Percentiles rank a stretch among this genome's conserved stretches.
Evolutionary conservation across 306 rosid genomes (phyloP).

Genomic region (Ziziphus jujuba): DNA sequence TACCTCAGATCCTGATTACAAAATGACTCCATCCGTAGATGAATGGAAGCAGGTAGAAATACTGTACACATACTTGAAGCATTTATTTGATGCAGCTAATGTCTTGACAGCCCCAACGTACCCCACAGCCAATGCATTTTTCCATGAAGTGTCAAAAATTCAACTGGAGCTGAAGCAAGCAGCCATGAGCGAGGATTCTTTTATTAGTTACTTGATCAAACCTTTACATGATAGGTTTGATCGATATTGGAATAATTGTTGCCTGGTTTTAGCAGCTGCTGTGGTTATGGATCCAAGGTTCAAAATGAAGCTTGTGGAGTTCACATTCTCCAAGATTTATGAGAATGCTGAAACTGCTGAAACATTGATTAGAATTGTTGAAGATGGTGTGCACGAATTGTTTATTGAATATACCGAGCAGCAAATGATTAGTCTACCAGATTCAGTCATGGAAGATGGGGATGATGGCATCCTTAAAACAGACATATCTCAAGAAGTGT

Average conservation of each 20-base stretch:
- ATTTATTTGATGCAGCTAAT: constrained; percentile 64
- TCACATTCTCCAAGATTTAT: constrained; percentile 56
- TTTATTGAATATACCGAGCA: constrained; percentile 53
- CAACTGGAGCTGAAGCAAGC: constrained; percentile 62
- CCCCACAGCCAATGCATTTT: constrained; percentile 76
- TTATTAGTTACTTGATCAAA: constrained; percentile 51
- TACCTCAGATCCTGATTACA: constrained; percentile 53
- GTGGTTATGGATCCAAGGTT: constrained; percentile 85
- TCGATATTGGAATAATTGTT: constrained; percentile 78
- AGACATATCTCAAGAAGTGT: constrained; percentile 48
- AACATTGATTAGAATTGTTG: constrained; percentile 62
- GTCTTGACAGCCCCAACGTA: constrained; percentile 45
- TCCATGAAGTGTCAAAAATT: constrained; percentile 66
- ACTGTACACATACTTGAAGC: constrained; percentile 65
- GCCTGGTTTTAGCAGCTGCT: constrained; percentile 74
- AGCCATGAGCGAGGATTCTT: constrained; percentile 66
- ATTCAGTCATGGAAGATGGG: constrained; percentile 46
- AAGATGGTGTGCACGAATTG: constrained; percentile 75
- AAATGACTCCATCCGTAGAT: constrained; percentile 45
- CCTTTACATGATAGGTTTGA: constrained; percentile 76
- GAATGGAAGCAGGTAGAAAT: constrained; percentile 80
- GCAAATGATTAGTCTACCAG: constrained; percentile 53
- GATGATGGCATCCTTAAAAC: constrained; percentile 46
- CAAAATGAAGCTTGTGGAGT: constrained; percentile 77
- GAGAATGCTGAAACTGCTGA: constrained; percentile 73